Base-by-base conservation (phyloP, 257 asterid species). In the Anisodus acutangulus region DNA sequence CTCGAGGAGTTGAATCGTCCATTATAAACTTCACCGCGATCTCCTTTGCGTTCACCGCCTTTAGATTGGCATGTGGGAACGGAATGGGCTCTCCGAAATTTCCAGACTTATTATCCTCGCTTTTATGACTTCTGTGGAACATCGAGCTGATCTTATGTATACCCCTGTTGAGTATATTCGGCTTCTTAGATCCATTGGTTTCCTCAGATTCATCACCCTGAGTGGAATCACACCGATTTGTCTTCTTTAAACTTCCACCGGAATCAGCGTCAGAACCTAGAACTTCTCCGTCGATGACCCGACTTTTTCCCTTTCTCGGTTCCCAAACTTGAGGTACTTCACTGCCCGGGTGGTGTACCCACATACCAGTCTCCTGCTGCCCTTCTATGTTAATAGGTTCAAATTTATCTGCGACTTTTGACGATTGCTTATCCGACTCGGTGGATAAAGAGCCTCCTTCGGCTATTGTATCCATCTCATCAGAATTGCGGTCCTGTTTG, bases 311-410 rank as follows among this genome's bases (percentile, higher is more conserved):
- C 87, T 91, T 95, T 88, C 97, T 92, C 62, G 94, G 92, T 90
- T 94, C 97, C 99, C 98, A 95, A 31, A 89, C 90, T 87, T 88
- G 97, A 35, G 91, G 87, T 41, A 91, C 93, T 84, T 95, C 99
- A 88, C 94, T 90, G 79, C 99, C 99, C 0, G 99, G 99, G 64
- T 85, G 98, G 88, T 94, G 98, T 83, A 95, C 93, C 98, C 98
- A 95, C 71, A 95, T 83, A 86, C 99, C 98, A 2, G 98, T 94
- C 81, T 90, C 89, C 9, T 88, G 13, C 85, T 91, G 89, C 69
- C 98, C 98, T 59, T 92, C 93, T 4, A 92, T 81, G 88, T 91
- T 89, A 59, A 97, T 87, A 7, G 98, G 96, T 85, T 95, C 99
- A 83, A 86, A 92, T 70, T 74, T 89, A 87, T 93, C 99, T 12